These are phyloP conservation scores for Berberis thunbergii DNA, from an alignment of 164 flowering plant species.

Conservation along the genomic window DNA sequence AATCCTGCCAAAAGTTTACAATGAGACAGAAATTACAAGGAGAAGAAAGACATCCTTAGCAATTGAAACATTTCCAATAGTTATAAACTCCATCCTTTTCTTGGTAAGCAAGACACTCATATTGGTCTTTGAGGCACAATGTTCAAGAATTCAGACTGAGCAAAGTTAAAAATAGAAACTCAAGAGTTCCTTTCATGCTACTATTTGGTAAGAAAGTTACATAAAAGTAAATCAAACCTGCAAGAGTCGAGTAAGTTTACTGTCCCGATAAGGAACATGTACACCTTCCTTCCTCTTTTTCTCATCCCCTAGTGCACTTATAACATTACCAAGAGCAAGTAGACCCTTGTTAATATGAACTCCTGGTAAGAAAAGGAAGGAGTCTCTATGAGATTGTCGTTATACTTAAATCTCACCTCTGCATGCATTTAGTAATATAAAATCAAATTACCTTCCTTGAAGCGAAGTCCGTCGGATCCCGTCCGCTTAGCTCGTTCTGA, in stretches of 20 bases:
- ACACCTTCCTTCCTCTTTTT: constrained; percentile 90
- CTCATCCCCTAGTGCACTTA: constrained; percentile 99
- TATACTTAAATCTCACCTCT: background rate
- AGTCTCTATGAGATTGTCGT: background rate
- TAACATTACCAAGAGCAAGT: constrained; percentile 98
- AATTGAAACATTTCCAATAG: background rate
- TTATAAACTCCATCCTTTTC: background rate
- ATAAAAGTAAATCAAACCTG: constrained; percentile 50
- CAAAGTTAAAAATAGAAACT: too few relatives aligned
- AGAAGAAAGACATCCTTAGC: constrained; percentile 1
- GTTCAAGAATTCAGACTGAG: too few relatives aligned
- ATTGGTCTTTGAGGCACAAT: too few relatives aligned
- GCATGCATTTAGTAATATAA: background rate
- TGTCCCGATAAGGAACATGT: constrained; percentile 98
- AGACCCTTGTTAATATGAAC: constrained; percentile 98
- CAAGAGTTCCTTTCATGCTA: too few relatives aligned
- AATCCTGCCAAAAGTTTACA: constrained; percentile 56
- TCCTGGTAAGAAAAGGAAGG: constrained; percentile 36
- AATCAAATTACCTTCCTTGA: constrained; percentile 73
- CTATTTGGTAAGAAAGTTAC: too few relatives aligned
- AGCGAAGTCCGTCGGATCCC: constrained; percentile 97
- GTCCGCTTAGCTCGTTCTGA: constrained; percentile 98
- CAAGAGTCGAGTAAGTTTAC: constrained; percentile 96
- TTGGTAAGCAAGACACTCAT: background rate
- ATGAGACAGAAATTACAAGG: constrained; percentile 1